phyloP scores from a whole-genome alignment of 371 early-diverging fungal genomes.

The Mortierella sp. region DNA sequence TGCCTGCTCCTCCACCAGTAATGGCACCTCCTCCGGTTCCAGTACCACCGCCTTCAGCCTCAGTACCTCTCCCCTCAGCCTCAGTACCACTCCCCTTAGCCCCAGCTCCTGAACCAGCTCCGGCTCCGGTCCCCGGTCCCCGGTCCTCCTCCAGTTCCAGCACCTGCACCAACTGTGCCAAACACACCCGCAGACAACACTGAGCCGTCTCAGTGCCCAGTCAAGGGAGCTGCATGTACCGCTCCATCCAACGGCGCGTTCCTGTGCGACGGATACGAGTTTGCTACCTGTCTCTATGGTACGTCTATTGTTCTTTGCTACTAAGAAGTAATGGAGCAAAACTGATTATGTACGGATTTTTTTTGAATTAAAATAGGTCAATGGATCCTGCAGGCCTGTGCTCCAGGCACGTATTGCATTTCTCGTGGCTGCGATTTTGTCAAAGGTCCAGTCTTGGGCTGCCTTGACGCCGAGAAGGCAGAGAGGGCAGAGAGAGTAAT shows the following conservation, averaged over 20 bases:
- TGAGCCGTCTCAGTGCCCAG: conserved; percentile 19
- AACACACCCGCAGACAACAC: neutral
- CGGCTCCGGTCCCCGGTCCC: conserved; percentile 2
- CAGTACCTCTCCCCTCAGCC: neutral
- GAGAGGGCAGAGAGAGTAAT: neutral
- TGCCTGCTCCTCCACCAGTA: neutral
- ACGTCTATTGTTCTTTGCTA: neutral
- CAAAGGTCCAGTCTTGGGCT: conserved; percentile 26
- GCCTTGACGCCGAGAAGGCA: conserved; percentile 26
- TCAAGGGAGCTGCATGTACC: conserved; percentile 17
- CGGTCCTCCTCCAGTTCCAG: neutral
- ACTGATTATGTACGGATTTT: too few species aligned
- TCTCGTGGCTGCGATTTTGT: conserved; percentile 34
- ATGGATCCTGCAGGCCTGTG: conserved; percentile 28
- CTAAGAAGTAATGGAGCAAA: too few species aligned
- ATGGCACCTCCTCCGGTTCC: neutral
- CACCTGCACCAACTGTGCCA: neutral
- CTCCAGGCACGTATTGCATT: conserved; percentile 39
- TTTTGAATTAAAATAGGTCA: neutral
- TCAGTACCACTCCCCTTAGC: neutral
- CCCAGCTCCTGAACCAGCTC: neutral
- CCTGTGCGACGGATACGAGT: conserved; percentile 36
- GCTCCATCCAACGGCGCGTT: neutral
- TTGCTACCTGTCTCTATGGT: conserved; percentile 22
- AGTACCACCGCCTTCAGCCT: neutral